A percentile compares a stretch with the other conserved stretches of the same genome.
Evolutionary conservation across 768 basidiomycete genomes (phyloP).

Genomic region (Kockovaella imperatae): DNA sequence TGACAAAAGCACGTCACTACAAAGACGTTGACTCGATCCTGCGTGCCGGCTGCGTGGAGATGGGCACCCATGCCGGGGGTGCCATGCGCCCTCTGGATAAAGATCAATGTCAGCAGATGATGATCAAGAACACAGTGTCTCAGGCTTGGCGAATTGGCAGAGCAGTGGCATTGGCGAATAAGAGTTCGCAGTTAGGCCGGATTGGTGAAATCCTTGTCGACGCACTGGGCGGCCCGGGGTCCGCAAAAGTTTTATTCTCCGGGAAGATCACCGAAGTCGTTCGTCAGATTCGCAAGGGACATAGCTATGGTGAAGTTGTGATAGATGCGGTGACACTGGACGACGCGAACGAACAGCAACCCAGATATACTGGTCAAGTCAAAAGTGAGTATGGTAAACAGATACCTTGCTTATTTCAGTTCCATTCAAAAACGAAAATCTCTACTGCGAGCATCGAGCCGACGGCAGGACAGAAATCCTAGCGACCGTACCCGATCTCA

Average conservation of each 20-base stretch:
- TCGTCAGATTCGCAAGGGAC: constrained; percentile 46
- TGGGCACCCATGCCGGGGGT: constrained; percentile 53
- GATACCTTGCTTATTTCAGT: constrained; percentile 8
- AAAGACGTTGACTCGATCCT: constrained; percentile 49
- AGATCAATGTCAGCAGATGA: constrained; percentile 44
- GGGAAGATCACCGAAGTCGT: constrained; percentile 58
- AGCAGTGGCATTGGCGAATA: constrained; percentile 46
- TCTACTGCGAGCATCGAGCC: constrained; percentile 13
- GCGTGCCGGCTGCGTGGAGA: constrained; percentile 51
- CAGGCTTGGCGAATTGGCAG: constrained; percentile 60
- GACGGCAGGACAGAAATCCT: constrained; percentile 10
- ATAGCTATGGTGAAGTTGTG: constrained; percentile 34
- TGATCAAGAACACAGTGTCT: constrained; percentile 53
- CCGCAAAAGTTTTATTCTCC: constrained; percentile 49
- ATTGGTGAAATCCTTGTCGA: constrained; percentile 47
- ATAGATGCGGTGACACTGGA: constrained; percentile 21
- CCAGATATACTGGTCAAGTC: not conserved
- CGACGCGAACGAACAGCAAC: constrained; percentile 14
- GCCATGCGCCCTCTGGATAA: constrained; percentile 48
- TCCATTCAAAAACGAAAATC: constrained; percentile 36
- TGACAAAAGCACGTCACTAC: constrained; percentile 50
- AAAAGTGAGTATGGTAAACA: not conserved
- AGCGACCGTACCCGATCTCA: constrained; percentile 60
- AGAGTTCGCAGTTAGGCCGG: constrained; percentile 14
- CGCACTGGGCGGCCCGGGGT: constrained; percentile 16